A percentile compares a stretch with the other conserved stretches of the same genome.
These are phyloP conservation scores for Allium fistulosum DNA, from an alignment of 106 monocot species.

Conservation along the genomic window DNA sequence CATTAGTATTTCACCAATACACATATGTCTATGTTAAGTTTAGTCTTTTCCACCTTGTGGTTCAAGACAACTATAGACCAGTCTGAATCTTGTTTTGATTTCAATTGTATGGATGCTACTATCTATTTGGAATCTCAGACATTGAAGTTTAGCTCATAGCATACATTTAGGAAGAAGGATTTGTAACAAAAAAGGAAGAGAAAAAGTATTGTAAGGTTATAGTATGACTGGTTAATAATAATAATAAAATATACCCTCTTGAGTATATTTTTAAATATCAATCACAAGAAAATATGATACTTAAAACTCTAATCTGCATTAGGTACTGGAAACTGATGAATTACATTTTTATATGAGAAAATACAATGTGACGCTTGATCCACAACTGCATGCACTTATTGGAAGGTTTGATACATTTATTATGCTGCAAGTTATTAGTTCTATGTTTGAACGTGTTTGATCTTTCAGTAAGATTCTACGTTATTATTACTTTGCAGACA, in stretches of 20 bases:
- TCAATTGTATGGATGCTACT: too few relatives aligned
- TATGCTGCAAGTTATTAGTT: not conserved
- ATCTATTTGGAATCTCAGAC: too few relatives aligned
- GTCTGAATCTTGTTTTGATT: too few relatives aligned
- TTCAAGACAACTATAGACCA: too few relatives aligned
- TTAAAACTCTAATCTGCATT: not conserved
- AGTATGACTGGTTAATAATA: too few relatives aligned
- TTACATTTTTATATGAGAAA: conserved; percentile 63
- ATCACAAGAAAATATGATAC: not conserved
- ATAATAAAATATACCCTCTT: not conserved
- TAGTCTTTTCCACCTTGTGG: too few relatives aligned
- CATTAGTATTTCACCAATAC: not conserved
- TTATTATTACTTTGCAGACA: conserved; percentile 33
- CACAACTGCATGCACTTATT: conserved; percentile 64
- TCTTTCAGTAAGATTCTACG: not conserved
- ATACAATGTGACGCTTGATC: conserved; percentile 77
- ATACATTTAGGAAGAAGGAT: too few relatives aligned
- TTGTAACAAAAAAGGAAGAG: too few relatives aligned
- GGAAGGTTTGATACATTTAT: conserved; percentile 45
- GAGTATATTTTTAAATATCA: not conserved
- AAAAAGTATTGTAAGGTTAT: too few relatives aligned
- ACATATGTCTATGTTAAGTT: too few relatives aligned
- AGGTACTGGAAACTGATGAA: conserved; percentile 93
- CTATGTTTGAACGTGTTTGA: not conserved
- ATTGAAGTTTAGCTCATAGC: too few relatives aligned